Evolutionary conservation across 495 filamentous ascomycete species (phyloP), one percentile per base, ranked within the genome.

Genomic region (Staphylotrichum longicolle): DNA sequence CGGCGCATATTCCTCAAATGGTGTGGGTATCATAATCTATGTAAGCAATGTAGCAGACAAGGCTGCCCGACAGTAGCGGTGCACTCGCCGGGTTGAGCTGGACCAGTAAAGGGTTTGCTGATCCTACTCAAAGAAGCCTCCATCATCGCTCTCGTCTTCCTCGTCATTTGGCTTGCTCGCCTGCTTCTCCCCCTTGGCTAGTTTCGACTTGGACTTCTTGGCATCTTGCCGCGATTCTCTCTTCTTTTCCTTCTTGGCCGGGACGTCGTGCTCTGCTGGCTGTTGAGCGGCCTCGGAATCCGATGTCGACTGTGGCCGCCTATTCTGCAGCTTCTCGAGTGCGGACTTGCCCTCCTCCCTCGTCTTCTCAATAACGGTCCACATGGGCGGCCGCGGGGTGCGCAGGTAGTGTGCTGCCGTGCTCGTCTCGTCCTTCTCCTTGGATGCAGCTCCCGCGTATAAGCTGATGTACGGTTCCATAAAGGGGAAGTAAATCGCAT

Each of bases 401-500:
- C 69, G 68, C 49, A 80, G 69, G n/a, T 72, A 70, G 11, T 69
- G 66, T 20, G 66, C 67, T 50, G 76, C 74, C 30, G 72, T 63
- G 20, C 66, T 46, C 37, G 64, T 71, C 12, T 69, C 70, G 32
- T 76, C 71, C 41, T 62, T 63, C 48, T 53, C 50, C 5, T 63
- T 32, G 40, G 48, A 83, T 2, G 77, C 44, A 81, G 56, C 35
- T 74, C 60, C 88, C 63, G 61, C 83, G 67, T 90, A 97, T 5
- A 98, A 75, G 20, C 89, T 85, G 58, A 89, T 76, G 75, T 98
- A 98, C 63, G 86, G 84, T 68, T 91, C 85, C 60, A 83, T 79
- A 45, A 91, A 83, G 5, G 94, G 94, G 68, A 85, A 91, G 75
- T 90, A 92, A 48, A 88, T 82, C 1, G 91, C 85, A 68, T 98